These are phyloP conservation scores for Kodamaea plutei DNA, from an alignment of 1,139 yeast genomes.

Conservation along the genomic window DNA sequence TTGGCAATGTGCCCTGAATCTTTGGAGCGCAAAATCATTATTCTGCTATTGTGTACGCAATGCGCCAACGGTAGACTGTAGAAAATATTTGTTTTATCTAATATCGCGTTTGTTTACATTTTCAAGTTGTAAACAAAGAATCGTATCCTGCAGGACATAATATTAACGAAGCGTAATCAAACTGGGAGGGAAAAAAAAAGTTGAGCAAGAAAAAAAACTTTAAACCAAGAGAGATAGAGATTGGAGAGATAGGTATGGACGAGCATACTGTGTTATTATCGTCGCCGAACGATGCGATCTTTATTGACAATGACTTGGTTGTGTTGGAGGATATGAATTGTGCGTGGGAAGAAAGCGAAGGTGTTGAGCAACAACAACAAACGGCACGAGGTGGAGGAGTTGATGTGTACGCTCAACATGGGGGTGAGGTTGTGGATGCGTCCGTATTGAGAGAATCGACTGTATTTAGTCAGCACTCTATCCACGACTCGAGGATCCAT, in stretches of 20 bases:
- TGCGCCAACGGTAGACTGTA: too few relatives aligned
- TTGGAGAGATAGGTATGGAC: slow-evolving; percentile 7
- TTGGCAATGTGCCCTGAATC: too few relatives aligned
- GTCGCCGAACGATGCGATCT: slow-evolving; percentile 9
- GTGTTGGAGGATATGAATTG: slow-evolving; percentile 4
- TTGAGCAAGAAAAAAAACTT: not conserved
- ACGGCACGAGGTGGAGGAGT: slow-evolving; percentile 1
- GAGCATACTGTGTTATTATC: slow-evolving; percentile 5
- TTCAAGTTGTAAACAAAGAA: not conserved
- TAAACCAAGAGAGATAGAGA: not conserved
- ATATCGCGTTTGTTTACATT: not conserved
- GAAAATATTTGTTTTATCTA: too few relatives aligned
- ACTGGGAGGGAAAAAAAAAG: too few relatives aligned
- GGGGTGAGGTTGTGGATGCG: not conserved
- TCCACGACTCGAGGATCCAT: slow-evolving; percentile 8
- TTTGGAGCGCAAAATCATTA: too few relatives aligned
- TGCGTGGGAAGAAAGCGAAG: not conserved
- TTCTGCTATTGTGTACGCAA: too few relatives aligned
- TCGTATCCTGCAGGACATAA: not conserved
- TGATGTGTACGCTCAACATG: slow-evolving; percentile 1
- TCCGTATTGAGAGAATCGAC: slow-evolving; percentile 1
- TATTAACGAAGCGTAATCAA: not conserved
- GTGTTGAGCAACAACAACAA: too few relatives aligned
- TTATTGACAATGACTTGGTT: slow-evolving; percentile 7
- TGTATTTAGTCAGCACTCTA: not conserved